Evolutionary conservation across 2,329 filamentous ascomycete genomes (phyloP).

Genomic region (Fusarium subtropicale): DNA sequence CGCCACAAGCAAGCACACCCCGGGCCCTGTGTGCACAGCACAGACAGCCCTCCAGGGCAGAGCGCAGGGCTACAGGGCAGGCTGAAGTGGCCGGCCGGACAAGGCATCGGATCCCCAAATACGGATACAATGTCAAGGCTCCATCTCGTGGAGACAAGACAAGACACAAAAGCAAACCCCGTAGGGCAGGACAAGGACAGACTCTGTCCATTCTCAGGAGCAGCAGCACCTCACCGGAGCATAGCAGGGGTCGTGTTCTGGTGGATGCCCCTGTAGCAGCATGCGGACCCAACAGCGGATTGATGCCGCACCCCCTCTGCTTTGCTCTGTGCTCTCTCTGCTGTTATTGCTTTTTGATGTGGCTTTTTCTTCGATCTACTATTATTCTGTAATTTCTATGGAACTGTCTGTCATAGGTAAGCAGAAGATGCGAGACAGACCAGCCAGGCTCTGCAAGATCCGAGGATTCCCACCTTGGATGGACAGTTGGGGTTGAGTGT

Average conservation of each 20-base stretch:
- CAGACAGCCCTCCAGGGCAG: conserved; percentile 38
- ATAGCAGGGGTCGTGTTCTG: background rate
- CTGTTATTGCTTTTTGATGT: background rate
- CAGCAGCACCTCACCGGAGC: conserved; percentile 22
- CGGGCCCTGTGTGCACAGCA: background rate
- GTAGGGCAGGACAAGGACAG: conserved; percentile 33
- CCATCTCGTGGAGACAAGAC: conserved; percentile 9
- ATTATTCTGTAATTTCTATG: background rate
- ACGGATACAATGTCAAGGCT: background rate
- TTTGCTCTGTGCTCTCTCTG: background rate
- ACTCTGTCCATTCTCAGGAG: conserved; percentile 5
- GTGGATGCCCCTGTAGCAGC: conserved; percentile 17
- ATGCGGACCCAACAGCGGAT: conserved; percentile 23
- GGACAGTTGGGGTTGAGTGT: conserved; percentile 8
- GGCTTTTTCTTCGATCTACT: background rate
- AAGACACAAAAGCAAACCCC: background rate
- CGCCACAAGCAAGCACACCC: background rate
- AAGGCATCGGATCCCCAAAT: conserved; percentile 4
- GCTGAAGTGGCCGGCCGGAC: conserved; percentile 3
- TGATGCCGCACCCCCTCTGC: conserved; percentile 18
- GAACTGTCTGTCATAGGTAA: conserved; percentile 15
- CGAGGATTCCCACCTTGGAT: background rate
- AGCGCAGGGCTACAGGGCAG: conserved; percentile 34
- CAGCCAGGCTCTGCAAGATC: conserved; percentile 2
- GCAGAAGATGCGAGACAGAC: conserved; percentile 17